Conservation (phyloP, 345 rosid species). For the Brassica carinata region DNA sequence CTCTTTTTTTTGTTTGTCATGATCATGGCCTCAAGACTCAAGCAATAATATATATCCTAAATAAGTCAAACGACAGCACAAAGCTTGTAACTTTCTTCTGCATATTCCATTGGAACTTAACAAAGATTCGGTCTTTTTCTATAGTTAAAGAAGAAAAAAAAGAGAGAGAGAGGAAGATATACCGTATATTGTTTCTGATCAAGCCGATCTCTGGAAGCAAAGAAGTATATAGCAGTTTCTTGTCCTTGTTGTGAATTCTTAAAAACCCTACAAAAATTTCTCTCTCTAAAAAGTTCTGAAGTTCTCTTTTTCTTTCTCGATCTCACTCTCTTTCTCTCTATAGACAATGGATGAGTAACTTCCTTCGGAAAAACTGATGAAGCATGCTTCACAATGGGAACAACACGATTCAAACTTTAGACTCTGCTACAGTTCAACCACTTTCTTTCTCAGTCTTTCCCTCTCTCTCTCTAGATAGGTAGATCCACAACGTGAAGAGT, state of each 20-base stretch:
- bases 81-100: constrained; percentile 29
- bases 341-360: constrained; percentile 28
- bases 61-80: background rate
- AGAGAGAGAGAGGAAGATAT: constrained; percentile 4
- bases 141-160: background rate
- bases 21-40: background rate
- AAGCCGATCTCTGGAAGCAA: constrained; percentile 23
- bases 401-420: constrained; percentile 28
- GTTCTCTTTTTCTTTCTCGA: constrained; percentile 1
- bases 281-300: constrained; percentile 8
- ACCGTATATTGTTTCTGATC: constrained; percentile 25
- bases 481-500: constrained; percentile 42
- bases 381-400: constrained; percentile 37
- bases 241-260: constrained; percentile 25
- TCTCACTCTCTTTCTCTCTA: constrained; percentile 20
- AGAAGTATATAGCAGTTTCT: constrained; percentile 7
- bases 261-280: constrained; percentile 12
- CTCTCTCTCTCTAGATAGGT: constrained; percentile 11
- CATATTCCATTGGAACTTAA: constrained; percentile 38
- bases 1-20: background rate
- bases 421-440: constrained; percentile 32
- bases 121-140: constrained; percentile 2
- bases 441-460: constrained; percentile 20
- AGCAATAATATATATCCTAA: constrained; percentile 3
- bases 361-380: constrained; percentile 25